These are phyloP conservation scores for Mortierella sp. DNA, from an alignment of 371 early-diverging fungal species.

Conservation along the genomic window DNA sequence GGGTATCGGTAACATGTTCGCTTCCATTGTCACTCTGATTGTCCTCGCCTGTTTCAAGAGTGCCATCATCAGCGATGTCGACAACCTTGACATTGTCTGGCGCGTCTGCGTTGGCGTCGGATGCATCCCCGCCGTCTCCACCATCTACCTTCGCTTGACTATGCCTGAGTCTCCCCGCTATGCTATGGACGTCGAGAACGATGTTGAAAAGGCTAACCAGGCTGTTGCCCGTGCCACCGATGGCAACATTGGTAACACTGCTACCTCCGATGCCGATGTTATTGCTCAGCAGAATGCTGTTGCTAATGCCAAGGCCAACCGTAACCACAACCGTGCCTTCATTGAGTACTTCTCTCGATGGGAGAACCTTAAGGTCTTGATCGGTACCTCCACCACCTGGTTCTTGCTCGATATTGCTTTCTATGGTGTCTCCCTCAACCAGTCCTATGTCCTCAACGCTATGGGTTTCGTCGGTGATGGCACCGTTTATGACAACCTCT, in stretches of 20 bases:
- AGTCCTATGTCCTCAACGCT: conserved; percentile 64
- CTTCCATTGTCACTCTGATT: conserved; percentile 67
- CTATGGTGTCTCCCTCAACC: conserved; percentile 87
- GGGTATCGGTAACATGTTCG: conserved; percentile 77
- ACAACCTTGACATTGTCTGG: conserved; percentile 87
- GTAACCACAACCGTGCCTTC: conserved; percentile 58
- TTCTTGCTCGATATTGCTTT: conserved; percentile 77
- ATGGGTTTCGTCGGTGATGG: conserved; percentile 47
- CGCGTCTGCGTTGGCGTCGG: conserved; percentile 83
- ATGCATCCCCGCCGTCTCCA: conserved; percentile 79
- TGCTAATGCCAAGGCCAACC: conserved; percentile 59
- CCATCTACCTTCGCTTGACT: conserved; percentile 87
- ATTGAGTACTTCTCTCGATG: conserved; percentile 63
- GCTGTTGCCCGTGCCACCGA: conserved; percentile 64
- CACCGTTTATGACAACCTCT: conserved; percentile 34
- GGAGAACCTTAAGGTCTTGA: conserved; percentile 65
- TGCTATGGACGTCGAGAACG: conserved; percentile 79
- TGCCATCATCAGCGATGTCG: conserved; percentile 71
- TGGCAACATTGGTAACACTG: conserved; percentile 25
- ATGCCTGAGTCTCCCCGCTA: conserved; percentile 93
- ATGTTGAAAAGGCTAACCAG: conserved; percentile 60
- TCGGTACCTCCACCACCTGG: conserved; percentile 66
- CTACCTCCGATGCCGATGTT: conserved; percentile 16
- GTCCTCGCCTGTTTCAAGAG: conserved; percentile 67
- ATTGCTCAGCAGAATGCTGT: conserved; percentile 43